Percentiles rank a stretch among this genome's conserved stretches.
phyloP scores from a whole-genome alignment of 2,329 filamentous ascomycete genomes.

The Berkeleyomyces rouxiae region DNA sequence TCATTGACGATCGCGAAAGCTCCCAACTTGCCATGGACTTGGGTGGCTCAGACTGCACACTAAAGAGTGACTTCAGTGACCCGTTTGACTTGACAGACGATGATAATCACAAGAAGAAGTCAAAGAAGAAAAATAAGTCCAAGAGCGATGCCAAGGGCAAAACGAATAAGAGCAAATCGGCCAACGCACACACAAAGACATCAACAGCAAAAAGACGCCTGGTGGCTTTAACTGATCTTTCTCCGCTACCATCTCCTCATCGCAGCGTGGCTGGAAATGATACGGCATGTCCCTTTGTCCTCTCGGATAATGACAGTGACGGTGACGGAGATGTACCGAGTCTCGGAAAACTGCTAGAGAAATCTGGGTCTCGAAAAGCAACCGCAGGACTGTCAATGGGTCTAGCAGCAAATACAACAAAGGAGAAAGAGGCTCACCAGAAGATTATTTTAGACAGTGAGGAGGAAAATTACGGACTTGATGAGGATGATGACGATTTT shows the following conservation, averaged over 20 bases:
- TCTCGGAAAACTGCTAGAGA: background rate
- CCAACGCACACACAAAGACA: background rate
- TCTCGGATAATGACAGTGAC: background rate
- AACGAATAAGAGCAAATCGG: background rate
- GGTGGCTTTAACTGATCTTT: background rate
- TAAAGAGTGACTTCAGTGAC: background rate
- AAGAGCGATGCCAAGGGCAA: background rate
- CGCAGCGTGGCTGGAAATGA: background rate
- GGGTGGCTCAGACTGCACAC: constrained; percentile 4
- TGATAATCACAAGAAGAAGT: background rate
- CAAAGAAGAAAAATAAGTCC: background rate
- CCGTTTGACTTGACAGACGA: constrained; percentile 1
- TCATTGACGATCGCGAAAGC: constrained; percentile 10
- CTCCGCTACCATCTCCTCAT: background rate
- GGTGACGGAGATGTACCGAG: constrained; percentile 1
- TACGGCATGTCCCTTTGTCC: background rate
- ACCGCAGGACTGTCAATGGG: background rate
- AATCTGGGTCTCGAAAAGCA: background rate
- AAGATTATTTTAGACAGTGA: constrained; percentile 3
- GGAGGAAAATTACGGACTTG: constrained; percentile 10
- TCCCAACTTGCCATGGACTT: constrained; percentile 1
- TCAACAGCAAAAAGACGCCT: background rate
- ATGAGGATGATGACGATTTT: constrained; percentile 7
- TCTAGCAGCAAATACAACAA: background rate
- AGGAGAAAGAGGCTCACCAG: background rate